Evolutionary conservation across 1,139 yeast species (phyloP), one percentile per base, ranked within the genome.

Genomic region (Arxiozyma slooffiae): DNA sequence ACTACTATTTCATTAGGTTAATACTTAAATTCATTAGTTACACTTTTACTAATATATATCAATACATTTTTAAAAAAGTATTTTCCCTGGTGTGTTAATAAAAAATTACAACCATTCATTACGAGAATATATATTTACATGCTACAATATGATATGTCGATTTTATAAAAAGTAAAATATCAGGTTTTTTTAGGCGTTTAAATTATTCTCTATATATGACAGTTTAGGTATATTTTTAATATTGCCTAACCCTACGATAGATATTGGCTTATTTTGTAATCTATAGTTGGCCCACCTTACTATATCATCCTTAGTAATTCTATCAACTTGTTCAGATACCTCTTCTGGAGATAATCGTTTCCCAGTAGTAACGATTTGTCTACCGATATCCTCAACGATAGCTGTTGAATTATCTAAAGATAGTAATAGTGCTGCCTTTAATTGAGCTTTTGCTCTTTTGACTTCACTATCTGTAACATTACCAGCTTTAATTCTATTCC

Each of bases 341-440:
- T 90, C 95, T 67, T 87, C 96, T 3, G 98, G 97, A 17, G 94
- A 77, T 60, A 88, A 76, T 64, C 97, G 80, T 63, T 78, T 81
- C 40, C 98, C 98, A 3, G 97, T 90, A 51, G 96, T 90, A 47
- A 92, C 95, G 55, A 92, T 76, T 69, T 94, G 98, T 67, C 98
- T 82, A 40, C 98, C 98, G 61, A 94, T 88, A 70, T 92, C 98
- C 69, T 92, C 99, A 37, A 97, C 97, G 53, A 90, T 83, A 4
- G 97, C 94, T 6, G 97, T 89, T 21, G 96, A 83, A 55, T 96
- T 97, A 68, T 94, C 99, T 50, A 92, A 75, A 14, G 96, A 87
- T 53, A 92, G 74, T 50, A 92, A 76, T 51, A 92, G 74, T 0
- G 96, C 86, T 0, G 98, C 98, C 71, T 90, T 90, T 57, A 92